These are phyloP conservation scores for Rhizophagus clarus DNA, from an alignment of 192 early-diverging fungal species.

Conservation along the genomic window DNA sequence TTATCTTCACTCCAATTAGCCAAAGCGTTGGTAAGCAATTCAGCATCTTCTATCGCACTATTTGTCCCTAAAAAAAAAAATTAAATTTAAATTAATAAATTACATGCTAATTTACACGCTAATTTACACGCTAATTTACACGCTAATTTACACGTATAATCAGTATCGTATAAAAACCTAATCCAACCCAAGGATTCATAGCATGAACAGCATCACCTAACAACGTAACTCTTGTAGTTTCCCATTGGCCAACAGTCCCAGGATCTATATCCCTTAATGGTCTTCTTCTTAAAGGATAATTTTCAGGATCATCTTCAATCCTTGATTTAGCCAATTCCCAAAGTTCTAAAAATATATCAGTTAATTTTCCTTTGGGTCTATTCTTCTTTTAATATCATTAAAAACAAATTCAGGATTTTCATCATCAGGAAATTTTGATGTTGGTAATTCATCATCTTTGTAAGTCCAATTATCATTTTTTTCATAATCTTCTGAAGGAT, in stretches of 20 bases:
- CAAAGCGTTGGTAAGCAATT: neutral
- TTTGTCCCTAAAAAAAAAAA: constrained; percentile 3
- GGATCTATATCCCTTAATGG: neutral
- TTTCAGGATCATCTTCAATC: neutral
- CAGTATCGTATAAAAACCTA: neutral
- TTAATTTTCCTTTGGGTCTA: neutral
- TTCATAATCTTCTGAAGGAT: neutral
- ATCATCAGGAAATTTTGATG: neutral
- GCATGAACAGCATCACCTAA: constrained; percentile 12
- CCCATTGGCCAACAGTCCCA: neutral
- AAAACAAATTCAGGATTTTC: neutral
- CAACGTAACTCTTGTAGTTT: neutral
- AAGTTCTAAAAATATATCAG: neutral
- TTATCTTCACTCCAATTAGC: neutral
- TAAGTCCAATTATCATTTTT: neutral
- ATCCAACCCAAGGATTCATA: neutral
- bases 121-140: too few species aligned
- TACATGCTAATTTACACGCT: too few species aligned
- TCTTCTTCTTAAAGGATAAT: neutral
- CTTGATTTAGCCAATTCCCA: neutral
- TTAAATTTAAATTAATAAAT: too few species aligned
- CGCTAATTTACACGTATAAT: too few species aligned
- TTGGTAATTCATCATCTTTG: neutral
- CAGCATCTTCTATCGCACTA: constrained; percentile 13
- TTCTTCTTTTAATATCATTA: neutral